Evolutionary conservation across 2,329 filamentous ascomycete genomes (phyloP).

Genomic region (Trichoderma atrobrunneum): DNA sequence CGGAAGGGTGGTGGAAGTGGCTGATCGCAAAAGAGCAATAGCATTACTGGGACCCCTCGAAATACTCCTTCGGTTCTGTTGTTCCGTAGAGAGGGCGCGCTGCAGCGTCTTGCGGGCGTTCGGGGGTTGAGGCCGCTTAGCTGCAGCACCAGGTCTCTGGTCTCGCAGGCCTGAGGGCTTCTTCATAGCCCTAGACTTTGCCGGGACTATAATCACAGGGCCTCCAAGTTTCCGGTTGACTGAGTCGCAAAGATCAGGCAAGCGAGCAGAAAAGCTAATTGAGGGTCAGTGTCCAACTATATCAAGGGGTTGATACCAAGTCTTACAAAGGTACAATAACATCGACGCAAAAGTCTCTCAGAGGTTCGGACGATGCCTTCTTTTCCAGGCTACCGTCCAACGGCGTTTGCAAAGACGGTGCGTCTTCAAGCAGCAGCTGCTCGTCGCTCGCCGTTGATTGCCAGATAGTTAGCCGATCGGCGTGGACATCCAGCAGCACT

Average conservation of each 20-base stretch:
- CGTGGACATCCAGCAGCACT: slow-evolving; percentile 66
- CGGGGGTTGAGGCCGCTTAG: slow-evolving; percentile 45
- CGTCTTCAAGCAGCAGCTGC: slow-evolving; percentile 48
- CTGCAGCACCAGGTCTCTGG: slow-evolving; percentile 50
- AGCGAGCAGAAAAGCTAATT: slow-evolving; percentile 66
- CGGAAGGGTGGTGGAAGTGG: slow-evolving; percentile 59
- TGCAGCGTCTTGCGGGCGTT: slow-evolving; percentile 55
- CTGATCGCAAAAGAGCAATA: slow-evolving; percentile 65
- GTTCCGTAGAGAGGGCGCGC: slow-evolving; percentile 61
- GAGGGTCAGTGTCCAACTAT: slow-evolving; percentile 33
- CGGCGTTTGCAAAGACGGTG: slow-evolving; percentile 38
- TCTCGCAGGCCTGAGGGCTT: slow-evolving; percentile 42
- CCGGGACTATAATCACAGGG: slow-evolving; percentile 57
- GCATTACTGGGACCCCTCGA: slow-evolving; percentile 56
- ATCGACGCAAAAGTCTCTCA: slow-evolving; percentile 75
- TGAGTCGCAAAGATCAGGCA: slow-evolving; percentile 67
- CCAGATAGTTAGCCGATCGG: slow-evolving; percentile 81
- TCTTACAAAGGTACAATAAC: slow-evolving; percentile 75
- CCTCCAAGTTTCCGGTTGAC: slow-evolving; percentile 77
- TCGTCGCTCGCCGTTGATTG: slow-evolving; percentile 69
- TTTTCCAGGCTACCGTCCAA: slow-evolving; percentile 38
- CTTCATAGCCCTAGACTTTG: slow-evolving; percentile 50
- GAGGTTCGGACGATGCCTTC: slow-evolving; percentile 54
- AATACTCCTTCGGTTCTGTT: slow-evolving; percentile 50
- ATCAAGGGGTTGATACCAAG: background rate